Percentiles rank a stretch among this genome's conserved stretches.
Evolutionary conservation across 352 stramenopile species (phyloP).

Genomic region (Aphanomyces invadans): DNA sequence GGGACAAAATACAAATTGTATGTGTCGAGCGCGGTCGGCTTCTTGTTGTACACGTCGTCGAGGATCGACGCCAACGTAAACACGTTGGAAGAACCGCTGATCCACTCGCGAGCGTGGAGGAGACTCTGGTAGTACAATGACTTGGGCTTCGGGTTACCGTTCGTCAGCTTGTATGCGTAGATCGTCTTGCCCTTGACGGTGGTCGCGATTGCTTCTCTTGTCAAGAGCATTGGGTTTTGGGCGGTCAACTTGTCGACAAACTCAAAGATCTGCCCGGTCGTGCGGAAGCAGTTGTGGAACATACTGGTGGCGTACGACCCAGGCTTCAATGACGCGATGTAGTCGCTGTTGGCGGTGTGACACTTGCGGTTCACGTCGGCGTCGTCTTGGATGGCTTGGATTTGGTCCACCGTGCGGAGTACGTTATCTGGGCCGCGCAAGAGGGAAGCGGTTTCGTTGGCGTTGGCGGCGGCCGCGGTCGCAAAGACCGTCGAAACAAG

Average conservation of each 20-base stretch:
- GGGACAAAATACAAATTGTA: constrained; percentile 33
- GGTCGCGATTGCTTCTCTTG: constrained; percentile 27
- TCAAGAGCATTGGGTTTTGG: constrained; percentile 23
- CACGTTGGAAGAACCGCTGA: constrained; percentile 29
- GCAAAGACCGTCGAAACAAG: background rate
- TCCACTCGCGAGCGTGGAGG: constrained; percentile 35
- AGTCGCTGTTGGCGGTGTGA: background rate
- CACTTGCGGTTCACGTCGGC: constrained; percentile 13
- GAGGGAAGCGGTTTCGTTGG: background rate
- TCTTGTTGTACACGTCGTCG: constrained; percentile 28
- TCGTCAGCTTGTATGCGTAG: constrained; percentile 31
- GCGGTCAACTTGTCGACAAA: constrained; percentile 28
- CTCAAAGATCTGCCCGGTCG: constrained; percentile 23
- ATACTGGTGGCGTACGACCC: constrained; percentile 23
- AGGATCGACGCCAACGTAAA: constrained; percentile 29
- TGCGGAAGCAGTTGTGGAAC: constrained; percentile 34
- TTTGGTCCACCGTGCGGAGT: background rate
- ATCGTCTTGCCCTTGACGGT: constrained; percentile 27
- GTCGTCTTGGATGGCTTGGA: constrained; percentile 10
- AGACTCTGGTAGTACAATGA: constrained; percentile 29
- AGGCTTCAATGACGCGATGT: background rate
- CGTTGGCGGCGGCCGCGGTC: background rate
- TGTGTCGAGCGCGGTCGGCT: constrained; percentile 24
- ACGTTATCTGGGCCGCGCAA: background rate
- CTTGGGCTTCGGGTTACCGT: background rate